These are phyloP conservation scores for Neoascochyta sp. DNA, from an alignment of 2,329 filamentous ascomycete species.

Conservation along the genomic window DNA sequence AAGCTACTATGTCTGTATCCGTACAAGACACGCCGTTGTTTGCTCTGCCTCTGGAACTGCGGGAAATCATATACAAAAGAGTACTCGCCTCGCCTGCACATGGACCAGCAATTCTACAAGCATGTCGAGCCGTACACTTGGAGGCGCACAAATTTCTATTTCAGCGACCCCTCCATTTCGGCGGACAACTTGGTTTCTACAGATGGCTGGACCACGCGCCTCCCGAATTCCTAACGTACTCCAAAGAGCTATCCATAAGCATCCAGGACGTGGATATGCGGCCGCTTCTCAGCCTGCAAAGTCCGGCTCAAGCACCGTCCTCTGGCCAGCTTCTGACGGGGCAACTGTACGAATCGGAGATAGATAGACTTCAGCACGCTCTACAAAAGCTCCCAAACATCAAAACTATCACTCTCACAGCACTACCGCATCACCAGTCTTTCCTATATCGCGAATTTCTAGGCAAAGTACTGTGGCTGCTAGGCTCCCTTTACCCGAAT, in stretches of 20 bases:
- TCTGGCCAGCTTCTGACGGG: conserved; percentile 15
- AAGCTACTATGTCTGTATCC: conserved; percentile 1
- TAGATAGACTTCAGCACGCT: conserved; percentile 11
- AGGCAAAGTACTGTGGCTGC: conserved; percentile 10
- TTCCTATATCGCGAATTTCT: conserved; percentile 27
- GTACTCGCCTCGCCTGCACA: conserved; percentile 16
- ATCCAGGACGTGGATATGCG: conserved; percentile 30
- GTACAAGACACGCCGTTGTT: conserved; percentile 9
- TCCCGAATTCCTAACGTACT: conserved; percentile 12
- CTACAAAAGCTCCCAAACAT: conserved; percentile 17
- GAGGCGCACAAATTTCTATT: conserved; percentile 32
- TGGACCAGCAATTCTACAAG: conserved; percentile 19
- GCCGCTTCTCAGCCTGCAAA: conserved; percentile 15
- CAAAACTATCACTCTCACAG: conserved; percentile 19
- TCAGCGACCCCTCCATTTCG: conserved; percentile 25
- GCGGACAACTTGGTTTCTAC: conserved; percentile 17
- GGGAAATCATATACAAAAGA: conserved; percentile 27
- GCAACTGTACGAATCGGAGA: conserved; percentile 25
- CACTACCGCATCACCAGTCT: conserved; percentile 14
- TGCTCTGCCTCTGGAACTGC: conserved; percentile 29
- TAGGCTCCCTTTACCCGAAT: conserved; percentile 13
- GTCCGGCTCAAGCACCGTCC: background rate
- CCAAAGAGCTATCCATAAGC: conserved; percentile 17
- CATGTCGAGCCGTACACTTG: conserved; percentile 24
- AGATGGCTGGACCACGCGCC: conserved; percentile 21